Conservation (phyloP, 2,329 filamentous ascomycete genomes). For the Aspergillus texensis region DNA sequence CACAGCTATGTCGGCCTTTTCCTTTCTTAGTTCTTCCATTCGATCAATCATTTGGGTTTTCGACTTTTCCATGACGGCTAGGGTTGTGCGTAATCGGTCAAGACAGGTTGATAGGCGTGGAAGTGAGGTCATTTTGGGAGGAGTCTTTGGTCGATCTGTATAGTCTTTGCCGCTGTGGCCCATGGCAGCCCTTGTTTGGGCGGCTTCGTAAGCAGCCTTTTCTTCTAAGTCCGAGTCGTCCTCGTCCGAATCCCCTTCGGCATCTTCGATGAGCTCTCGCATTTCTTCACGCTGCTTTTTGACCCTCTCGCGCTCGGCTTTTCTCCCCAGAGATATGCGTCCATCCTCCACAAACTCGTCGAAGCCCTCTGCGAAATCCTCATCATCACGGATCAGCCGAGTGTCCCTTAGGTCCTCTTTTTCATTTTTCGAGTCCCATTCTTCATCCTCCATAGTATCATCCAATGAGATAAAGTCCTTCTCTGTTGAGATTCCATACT, state of each 20-base stretch:
- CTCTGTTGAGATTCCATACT: conserved; percentile 58
- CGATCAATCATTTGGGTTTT: conserved; percentile 62
- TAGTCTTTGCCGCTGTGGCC: conserved; percentile 49
- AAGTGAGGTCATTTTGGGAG: conserved; percentile 75
- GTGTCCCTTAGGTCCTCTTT: conserved; percentile 71
- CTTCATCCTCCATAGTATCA: conserved; percentile 42
- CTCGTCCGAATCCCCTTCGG: conserved; percentile 67
- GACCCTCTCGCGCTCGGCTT: conserved; percentile 72
- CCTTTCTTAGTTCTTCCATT: conserved; percentile 67
- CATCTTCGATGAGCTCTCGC: conserved; percentile 78
- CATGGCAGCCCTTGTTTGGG: conserved; percentile 85
- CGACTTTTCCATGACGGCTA: conserved; percentile 66
- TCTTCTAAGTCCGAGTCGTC: conserved; percentile 66
- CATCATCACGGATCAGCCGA: conserved; percentile 79
- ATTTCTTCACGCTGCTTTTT: conserved; percentile 73
- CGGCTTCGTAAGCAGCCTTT: conserved; percentile 80
- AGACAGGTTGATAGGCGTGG: conserved; percentile 72
- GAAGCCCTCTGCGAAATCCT: conserved; percentile 90
- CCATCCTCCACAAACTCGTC: conserved; percentile 90
- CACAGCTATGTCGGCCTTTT: conserved; percentile 68
- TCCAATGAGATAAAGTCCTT: conserved; percentile 53
- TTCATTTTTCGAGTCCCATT: conserved; percentile 52
- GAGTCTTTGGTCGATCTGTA: conserved; percentile 55
- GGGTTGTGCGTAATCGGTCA: conserved; percentile 61
- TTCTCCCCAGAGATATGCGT: conserved; percentile 73